Percentiles rank a stretch among this genome's conserved stretches.
Conservation (phyloP, 495 filamentous ascomycete genomes). For the Sabuloglossum arenarium region DNA sequence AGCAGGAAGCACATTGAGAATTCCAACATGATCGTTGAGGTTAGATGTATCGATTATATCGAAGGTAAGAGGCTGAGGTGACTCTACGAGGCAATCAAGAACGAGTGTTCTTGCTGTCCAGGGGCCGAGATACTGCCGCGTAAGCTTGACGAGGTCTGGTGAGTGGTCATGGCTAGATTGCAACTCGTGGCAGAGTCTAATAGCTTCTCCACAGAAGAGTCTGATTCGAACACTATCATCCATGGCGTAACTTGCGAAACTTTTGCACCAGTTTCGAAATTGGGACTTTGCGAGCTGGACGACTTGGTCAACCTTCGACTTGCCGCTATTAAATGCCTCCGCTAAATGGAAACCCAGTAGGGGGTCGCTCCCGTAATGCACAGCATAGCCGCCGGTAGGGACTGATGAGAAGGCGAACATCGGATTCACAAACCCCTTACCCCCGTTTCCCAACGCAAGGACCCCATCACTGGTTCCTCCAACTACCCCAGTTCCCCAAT, state of each 20-base stretch:
- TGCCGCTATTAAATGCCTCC: constrained; percentile 7
- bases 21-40: constrained; percentile 26
- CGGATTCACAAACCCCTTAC: constrained; percentile 14
- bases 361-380: constrained; percentile 25
- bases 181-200: constrained; percentile 17
- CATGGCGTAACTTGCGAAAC: constrained; percentile 10
- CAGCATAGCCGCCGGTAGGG: constrained; percentile 6
- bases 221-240: constrained; percentile 18
- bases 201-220: constrained; percentile 22
- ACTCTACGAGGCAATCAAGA: constrained; percentile 16
- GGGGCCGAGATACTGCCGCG: too few relatives aligned
- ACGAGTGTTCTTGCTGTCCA: constrained; percentile 10
- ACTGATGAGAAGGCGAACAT: constrained; percentile 12
- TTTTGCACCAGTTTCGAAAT: constrained; percentile 15
- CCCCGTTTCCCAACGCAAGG: neutral
- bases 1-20: constrained; percentile 27
- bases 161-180: too few relatives aligned
- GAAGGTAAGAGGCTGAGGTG: constrained; percentile 22
- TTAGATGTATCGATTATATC: constrained; percentile 39
- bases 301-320: constrained; percentile 2
- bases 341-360: constrained; percentile 25
- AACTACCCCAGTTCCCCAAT: constrained; percentile 18
- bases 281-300: constrained; percentile 12
- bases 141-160: too few relatives aligned
- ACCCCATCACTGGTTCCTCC: constrained; percentile 1